phyloP scores from a whole-genome alignment of 345 rosid genomes.

The Excoecaria agallocha region DNA sequence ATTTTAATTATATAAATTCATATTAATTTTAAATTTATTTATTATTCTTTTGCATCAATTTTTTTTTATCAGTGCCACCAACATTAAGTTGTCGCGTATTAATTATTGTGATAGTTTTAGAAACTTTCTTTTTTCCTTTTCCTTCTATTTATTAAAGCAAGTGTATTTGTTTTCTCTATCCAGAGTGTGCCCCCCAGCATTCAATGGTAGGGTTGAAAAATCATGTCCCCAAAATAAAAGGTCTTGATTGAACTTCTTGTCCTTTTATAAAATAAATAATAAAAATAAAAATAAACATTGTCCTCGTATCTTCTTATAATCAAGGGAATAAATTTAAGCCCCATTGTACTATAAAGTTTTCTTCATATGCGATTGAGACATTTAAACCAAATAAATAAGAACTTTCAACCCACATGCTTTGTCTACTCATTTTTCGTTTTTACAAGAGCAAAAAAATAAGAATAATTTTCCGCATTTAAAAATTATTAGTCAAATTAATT shows the following conservation, averaged over 20 bases:
- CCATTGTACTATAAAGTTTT: neutral
- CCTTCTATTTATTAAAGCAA: neutral
- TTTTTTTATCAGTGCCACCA: too few species aligned
- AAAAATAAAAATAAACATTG: neutral
- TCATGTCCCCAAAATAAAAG: conserved; percentile 6
- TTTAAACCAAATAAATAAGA: neutral
- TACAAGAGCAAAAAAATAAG: too few species aligned
- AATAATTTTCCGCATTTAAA: too few species aligned
- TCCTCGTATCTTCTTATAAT: neutral
- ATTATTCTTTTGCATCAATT: too few species aligned
- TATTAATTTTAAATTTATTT: too few species aligned
- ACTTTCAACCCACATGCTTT: neutral
- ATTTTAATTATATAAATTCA: too few species aligned
- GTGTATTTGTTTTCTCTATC: neutral
- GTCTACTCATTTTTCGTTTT: neutral
- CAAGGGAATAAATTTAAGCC: neutral
- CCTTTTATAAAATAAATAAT: too few species aligned
- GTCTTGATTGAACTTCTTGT: conserved; percentile 11
- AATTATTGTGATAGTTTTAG: neutral
- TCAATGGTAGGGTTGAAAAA: conserved; percentile 1
- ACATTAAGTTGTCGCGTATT: too few species aligned
- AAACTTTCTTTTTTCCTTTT: neutral
- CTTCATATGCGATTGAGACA: neutral
- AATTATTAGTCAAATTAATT: too few species aligned
- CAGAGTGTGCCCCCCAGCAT: neutral